Base-by-base conservation (phyloP, 352 stramenopile species). In the Globisporangium paroecandrum region DNA sequence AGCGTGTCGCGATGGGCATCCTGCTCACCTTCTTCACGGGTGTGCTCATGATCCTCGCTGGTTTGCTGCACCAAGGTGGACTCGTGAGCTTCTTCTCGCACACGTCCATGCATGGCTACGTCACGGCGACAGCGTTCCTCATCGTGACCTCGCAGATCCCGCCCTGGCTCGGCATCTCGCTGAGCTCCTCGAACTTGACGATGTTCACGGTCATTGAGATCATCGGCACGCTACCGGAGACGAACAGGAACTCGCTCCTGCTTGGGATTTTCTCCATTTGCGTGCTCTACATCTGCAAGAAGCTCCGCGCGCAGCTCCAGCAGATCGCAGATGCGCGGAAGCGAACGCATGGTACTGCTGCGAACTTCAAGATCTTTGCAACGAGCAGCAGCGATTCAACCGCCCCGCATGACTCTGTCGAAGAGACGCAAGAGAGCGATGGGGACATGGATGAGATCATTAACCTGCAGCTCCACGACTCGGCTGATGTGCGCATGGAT, bases 11-110 rank as follows among this genome's bases (percentile, higher is more conserved):
- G 0, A 89, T 77, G 0, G 85, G 78, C 18, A 91, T 91, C 46
- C 34, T 93, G n/a, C 55, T 93, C 62, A 85, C 78, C n/a, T 93
- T 93, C 62, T 73, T 90, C 55, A 79, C 78, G 18, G 85, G 85
- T 0, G 27, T 79, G 0, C 69, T 93, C 43, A 83, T 91, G 68
- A 60, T 93, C 3, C 68, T 83, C 57, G 78, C 81, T 47, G 85
- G 82, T 1, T 49, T 90, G 41, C 73, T 89, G 13, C 71, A 82
- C 32, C 78, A 90, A n/a, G 85, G 85, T 0, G 75, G 85, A 1
- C 70, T 90, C 38, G 81, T 85, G 4, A 83, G 80, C 59, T 93
- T 89, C 65, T 93, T 93, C 70, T 93, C 85, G 0, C 69, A 81
- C 20, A 85, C 85, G 1, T 81, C 86, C 6, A 93, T 93, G 85